Evolutionary conservation across 257 asterid species (phyloP), one percentile per base, ranked within the genome.

Genomic region (Nicotiana paniculata): DNA sequence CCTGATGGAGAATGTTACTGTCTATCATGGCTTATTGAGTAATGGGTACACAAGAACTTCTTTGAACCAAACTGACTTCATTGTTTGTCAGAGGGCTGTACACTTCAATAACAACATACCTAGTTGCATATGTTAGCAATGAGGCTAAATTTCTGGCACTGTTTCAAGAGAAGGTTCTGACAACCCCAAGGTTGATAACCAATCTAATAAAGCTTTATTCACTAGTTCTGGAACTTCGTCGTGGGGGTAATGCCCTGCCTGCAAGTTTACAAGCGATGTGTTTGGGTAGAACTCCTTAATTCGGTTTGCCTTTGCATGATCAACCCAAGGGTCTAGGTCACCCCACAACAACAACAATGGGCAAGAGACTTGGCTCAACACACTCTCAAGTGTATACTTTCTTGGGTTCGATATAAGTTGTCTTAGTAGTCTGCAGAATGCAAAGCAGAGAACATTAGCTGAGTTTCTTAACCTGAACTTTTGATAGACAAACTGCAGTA

Each of bases 191-290:
- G 89, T 86, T 15, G 96, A 65, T 13, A 93, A 88, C 99, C 99
- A 93, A 15, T 94, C 96, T 88, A 91, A 54, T 79, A 96, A 81
- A 54, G 97, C 99, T 87, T 88, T 88, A 16, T 94, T 96, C 77
- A 96, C 99, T 3, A 85, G 89, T 70, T 93, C 97, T 0, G 99
- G 98, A 79, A 91, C 98, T 86, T 93, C 98, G 63, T 95, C 98
- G 61, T 95, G 98, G 0, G 98, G 99, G 66, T 97, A 94, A 89
- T 96, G 98, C 30, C 99, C 99, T 3, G 98, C 97, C 85, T 90
- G 93, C 35, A 96, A 88, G 86, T 89, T 91, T 32, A 96, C 96
- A 33, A 96, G 81, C 3, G 91, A 84, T 33, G 97, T 89, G 18
- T 91, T 86, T 1, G 88, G 89, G 82, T 94, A 96, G 82, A 96